A percentile compares a stretch with the other conserved stretches of the same genome.
Conservation (phyloP, 2,329 filamentous ascomycete genomes). For the Chaetomiaceae sp. region DNA sequence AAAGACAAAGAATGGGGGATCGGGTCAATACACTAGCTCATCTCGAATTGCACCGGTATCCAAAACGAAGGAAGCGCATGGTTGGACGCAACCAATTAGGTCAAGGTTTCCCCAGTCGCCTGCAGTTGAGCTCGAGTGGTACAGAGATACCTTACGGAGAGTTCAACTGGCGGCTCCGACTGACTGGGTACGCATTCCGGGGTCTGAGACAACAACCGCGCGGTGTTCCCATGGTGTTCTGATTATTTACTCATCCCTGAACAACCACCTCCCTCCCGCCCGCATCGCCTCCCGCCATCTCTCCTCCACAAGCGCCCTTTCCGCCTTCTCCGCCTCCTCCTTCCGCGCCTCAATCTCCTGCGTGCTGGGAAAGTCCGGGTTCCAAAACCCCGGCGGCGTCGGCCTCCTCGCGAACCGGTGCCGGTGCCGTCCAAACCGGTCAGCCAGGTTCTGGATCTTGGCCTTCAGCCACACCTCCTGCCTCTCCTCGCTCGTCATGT, state of each 20-base stretch:
- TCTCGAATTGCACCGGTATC: no score
- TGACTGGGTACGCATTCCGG: not conserved
- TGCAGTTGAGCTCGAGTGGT: no score
- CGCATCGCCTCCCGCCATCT: constrained; percentile 79
- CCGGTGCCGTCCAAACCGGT: constrained; percentile 72
- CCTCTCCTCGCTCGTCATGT: constrained; percentile 57
- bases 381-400: constrained; percentile 87
- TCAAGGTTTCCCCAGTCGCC: no score
- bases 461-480: constrained; percentile 69
- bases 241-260: constrained; percentile 66
- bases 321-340: constrained; percentile 58
- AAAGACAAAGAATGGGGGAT: no score
- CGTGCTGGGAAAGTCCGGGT: constrained; percentile 81
- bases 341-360: constrained; percentile 70
- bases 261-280: constrained; percentile 73
- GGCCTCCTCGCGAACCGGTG: constrained; percentile 65
- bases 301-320: constrained; percentile 62
- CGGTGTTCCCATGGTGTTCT: not conserved
- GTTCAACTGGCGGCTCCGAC: not conserved
- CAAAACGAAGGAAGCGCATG: no score
- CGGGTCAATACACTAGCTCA: no score
- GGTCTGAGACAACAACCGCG: not conserved
- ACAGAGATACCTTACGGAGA: no score
- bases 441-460: constrained; percentile 66
- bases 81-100: no score